Percentiles rank a stretch among this genome's conserved stretches.
Conservation (phyloP, 306 rosid genomes). For the Leucaena leucocephala region DNA sequence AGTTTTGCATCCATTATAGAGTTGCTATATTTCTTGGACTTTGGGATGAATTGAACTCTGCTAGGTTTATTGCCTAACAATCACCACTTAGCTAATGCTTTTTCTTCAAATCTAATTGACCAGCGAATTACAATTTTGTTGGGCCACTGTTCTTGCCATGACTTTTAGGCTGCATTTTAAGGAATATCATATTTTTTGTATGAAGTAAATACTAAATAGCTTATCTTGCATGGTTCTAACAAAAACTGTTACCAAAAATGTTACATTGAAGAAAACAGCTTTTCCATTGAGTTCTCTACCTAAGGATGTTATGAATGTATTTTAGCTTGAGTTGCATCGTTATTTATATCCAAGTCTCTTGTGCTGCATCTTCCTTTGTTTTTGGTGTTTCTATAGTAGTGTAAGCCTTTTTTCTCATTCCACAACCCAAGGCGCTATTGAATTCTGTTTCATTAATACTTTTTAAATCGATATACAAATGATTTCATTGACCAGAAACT, state of each 20-base stretch:
- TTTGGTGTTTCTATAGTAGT: not conserved
- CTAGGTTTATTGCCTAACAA: constrained; percentile 6
- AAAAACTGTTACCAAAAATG: not conserved
- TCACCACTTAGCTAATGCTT: constrained; percentile 9
- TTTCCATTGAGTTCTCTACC: not conserved
- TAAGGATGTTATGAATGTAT: not conserved
- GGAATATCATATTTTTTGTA: not conserved
- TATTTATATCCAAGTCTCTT: not conserved
- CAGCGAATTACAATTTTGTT: not conserved
- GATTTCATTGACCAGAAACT: constrained; percentile 12
- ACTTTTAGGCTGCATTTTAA: not conserved
- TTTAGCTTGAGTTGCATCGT: not conserved
- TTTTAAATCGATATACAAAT: not conserved
- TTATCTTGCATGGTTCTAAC: not conserved
- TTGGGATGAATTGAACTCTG: constrained; percentile 1
- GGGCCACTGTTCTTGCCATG: not conserved
- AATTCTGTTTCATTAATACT: not conserved
- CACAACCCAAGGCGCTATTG: not conserved
- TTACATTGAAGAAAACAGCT: not conserved
- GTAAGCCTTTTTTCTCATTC: not conserved
- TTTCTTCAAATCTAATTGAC: constrained; percentile 13
- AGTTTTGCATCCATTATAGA: constrained; percentile 12
- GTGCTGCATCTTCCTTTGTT: not conserved
- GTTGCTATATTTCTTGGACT: constrained; percentile 12
- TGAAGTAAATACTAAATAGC: not conserved